Conservation (phyloP, 179 eudicot genomes). For the Vitellaria paradoxa region DNA sequence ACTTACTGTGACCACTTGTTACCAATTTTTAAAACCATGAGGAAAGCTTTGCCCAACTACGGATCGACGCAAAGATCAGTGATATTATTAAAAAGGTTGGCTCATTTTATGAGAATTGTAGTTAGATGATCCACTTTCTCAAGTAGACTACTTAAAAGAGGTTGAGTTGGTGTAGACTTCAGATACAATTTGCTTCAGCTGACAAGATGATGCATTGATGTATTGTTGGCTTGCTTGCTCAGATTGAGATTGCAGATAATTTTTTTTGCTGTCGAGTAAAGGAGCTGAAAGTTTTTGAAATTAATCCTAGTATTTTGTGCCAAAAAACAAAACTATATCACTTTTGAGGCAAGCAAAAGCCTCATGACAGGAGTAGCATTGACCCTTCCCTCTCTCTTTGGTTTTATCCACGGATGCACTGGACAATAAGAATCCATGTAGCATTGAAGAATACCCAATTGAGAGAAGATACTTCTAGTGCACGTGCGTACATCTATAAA, state of each 20-base stretch:
- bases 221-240: not conserved
- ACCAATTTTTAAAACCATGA: no score
- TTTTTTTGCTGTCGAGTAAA: not conserved
- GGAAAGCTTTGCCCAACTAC: conserved; percentile 88
- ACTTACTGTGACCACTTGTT: no score
- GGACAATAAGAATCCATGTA: no score
- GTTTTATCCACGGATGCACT: not conserved
- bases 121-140: conserved; percentile 6
- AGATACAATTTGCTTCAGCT: conserved; percentile 4
- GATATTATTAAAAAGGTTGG: conserved; percentile 88
- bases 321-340: no score
- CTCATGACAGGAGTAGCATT: no score
- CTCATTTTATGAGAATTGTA: conserved; percentile 74
- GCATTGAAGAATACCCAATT: no score
- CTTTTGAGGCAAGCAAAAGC: conserved; percentile 2
- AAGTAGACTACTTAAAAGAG: not conserved
- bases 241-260: not conserved
- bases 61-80: conserved; percentile 70
- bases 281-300: not conserved
- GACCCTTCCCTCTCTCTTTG: not conserved
- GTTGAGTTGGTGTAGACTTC: not conserved
- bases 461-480: no score
- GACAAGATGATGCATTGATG: not conserved
- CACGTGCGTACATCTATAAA: not conserved
- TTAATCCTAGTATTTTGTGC: no score